phyloP scores from a whole-genome alignment of 2,329 filamentous ascomycete genomes.

The Fusarium nygamai region DNA sequence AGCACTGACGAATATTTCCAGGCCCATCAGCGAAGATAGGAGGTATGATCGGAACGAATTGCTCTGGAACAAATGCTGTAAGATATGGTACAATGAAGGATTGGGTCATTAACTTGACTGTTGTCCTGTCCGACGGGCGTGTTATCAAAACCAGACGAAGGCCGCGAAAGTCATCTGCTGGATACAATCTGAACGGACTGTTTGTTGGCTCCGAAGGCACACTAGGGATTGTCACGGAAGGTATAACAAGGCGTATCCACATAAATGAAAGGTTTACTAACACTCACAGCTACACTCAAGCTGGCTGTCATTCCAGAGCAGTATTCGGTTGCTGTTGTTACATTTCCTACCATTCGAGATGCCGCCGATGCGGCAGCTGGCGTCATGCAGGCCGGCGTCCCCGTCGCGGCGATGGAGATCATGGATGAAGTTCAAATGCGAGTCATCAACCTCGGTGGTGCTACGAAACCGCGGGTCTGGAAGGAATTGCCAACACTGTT shows the following conservation, averaged over 20 bases:
- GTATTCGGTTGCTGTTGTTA: slow-evolving; percentile 81
- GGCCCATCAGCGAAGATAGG: slow-evolving; percentile 78
- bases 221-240: slow-evolving; percentile 81
- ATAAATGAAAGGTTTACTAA: slow-evolving; percentile 3
- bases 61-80: slow-evolving; percentile 81
- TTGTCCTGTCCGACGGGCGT: slow-evolving; percentile 81
- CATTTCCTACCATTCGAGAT: slow-evolving; percentile 79
- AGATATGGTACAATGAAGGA: slow-evolving; percentile 89
- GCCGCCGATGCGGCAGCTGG: slow-evolving; percentile 78
- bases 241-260: slow-evolving; percentile 44
- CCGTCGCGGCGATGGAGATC: slow-evolving; percentile 82
- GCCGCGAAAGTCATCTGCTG: slow-evolving; percentile 83
- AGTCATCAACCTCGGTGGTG: slow-evolving; percentile 79
- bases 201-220: slow-evolving; percentile 88
- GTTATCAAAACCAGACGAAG: slow-evolving; percentile 81
- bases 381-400: slow-evolving; percentile 79
- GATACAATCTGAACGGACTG: slow-evolving; percentile 82
- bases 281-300: slow-evolving; percentile 73
- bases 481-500: slow-evolving; percentile 81
- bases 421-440: slow-evolving; percentile 92
- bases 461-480: slow-evolving; percentile 75
- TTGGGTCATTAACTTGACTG: slow-evolving; percentile 85
- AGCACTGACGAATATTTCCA: slow-evolving; percentile 28
- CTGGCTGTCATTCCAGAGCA: slow-evolving; percentile 80
- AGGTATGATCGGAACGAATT: slow-evolving; percentile 84